Evolutionary conservation across 345 rosid genomes (phyloP).

Genomic region (Zanthoxylum bungeanum): DNA sequence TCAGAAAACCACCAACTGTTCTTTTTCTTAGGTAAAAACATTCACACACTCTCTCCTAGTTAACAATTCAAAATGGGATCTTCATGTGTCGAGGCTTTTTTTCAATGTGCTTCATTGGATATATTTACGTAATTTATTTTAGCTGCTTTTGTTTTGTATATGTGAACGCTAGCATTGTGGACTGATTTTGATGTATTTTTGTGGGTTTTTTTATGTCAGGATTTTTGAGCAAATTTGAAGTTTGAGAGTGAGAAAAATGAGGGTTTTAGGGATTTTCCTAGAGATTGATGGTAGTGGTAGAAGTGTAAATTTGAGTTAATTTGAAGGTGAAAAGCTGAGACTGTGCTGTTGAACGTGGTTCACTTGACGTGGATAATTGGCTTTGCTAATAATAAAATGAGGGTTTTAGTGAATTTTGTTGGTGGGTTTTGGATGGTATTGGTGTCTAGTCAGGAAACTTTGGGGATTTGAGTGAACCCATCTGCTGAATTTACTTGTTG

Average conservation of each 20-base stretch:
- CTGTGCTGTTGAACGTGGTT: conserved; percentile 28
- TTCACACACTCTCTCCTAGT: conserved; percentile 26
- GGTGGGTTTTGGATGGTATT: conserved; percentile 19
- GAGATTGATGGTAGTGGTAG: conserved; percentile 11
- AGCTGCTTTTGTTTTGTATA: conserved; percentile 4
- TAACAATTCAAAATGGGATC: conserved; percentile 53
- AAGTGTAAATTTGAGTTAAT: conserved; percentile 17
- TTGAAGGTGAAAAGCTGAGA: conserved; percentile 25
- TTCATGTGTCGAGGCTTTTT: conserved; percentile 41
- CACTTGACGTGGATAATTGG: conserved; percentile 7
- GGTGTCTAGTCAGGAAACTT: conserved; percentile 14
- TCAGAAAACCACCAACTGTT: conserved; percentile 24
- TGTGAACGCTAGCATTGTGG: conserved; percentile 13
- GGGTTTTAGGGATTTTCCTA: conserved; percentile 20
- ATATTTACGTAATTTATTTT: no score
- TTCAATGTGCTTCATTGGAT: conserved; percentile 19
- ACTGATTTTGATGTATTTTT: conserved; percentile 3
- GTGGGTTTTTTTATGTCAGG: conserved; percentile 9
- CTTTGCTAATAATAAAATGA: conserved; percentile 15
- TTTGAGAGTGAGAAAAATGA: conserved; percentile 3
- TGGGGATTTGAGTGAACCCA: conserved; percentile 21
- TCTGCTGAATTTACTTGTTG: conserved; percentile 1
- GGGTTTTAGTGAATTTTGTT: conserved; percentile 24
- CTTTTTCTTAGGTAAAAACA: conserved; percentile 32
- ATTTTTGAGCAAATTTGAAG: conserved; percentile 22